Evolutionary conservation across 2,329 filamentous ascomycete species (phyloP), one percentile per base, ranked within the genome.

Genomic region (Aspergillus intermedius): DNA sequence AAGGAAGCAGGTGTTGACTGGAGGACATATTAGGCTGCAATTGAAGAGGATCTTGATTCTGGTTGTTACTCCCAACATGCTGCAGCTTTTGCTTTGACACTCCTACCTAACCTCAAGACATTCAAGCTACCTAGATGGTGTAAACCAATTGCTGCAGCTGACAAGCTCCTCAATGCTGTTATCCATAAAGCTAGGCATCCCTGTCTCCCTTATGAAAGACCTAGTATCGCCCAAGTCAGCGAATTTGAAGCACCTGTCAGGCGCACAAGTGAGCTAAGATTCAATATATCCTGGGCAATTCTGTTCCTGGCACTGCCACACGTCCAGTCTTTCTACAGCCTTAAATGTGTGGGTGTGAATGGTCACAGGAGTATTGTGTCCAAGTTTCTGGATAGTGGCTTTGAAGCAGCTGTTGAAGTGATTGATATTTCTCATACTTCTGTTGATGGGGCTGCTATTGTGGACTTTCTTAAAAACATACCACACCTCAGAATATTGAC

Each of bases 1-100:
- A 48, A 53, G 49, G 50, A 52, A 51, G 56, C 55, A 34, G 49
- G 54, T 44, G 42, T 60, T 34, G 55, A 60, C 54, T 61, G 59
- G 59, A 54, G 53, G 48, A 50, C 55, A 49, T 58, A 57, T 48
- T 54, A 49, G 45, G 45, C 49, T 45, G 49, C 42, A 40, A 54
- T 59, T 40, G 51, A 55, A 42, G 54, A 56, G 35, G 57, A 60
- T 30, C 40, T 57, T n/a, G 42, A 49, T 39, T 21, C 30, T 5
- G 40, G 13, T 30, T 53, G 52, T 45, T 60, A 57, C 45, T 61
- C 59, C 37, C 56, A 60, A 46, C 47, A 60, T 43, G 52, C 49
- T 49, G 52, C 56, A 46, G 55, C 50, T 43, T 61, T 60, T 47
- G 48, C 54, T 44, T 39, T 61, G 47, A 60, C 55, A 37, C 55